Evolutionary conservation across 2,329 filamentous ascomycete genomes (phyloP), one percentile per base, ranked within the genome.

Genomic region (Diplodia sapinea): DNA sequence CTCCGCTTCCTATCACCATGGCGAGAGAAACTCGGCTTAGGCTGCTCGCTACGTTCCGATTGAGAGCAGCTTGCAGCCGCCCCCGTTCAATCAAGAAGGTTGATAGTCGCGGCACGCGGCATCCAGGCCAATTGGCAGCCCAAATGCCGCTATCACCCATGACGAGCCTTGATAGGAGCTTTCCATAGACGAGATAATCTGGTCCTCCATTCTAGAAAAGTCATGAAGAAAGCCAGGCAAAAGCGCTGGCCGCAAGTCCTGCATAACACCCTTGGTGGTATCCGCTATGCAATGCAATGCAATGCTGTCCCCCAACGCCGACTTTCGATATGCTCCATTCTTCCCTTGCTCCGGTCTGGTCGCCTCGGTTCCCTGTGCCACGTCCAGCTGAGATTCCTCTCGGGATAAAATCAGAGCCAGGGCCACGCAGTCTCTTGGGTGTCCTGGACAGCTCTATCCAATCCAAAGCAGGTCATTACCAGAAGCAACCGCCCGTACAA

Each of bases 241-340:
- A 65, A 65, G 62, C 62, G 33, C 49, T 40, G 62, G 62, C 62
- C 13, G 33, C 12, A 56, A 65, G 47, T 43, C 62, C 51, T 55
- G 62, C 62, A 54, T 55, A 55, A 65, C 62, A 65, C 33, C 56
- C 55, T 54, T 52, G 43, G 49, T 61, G 65, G 55, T 67, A 67
- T 67, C 65, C 55, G 65, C 65, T 67, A 54, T 67, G 65, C 55
- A 67, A 67, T 67, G 65, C 65, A 59, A 61, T 62, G 65, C 65
- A 67, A 67, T 67, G 65, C 65, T 62, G 56, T 52, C 65, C 55
- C 65, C 26, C 17, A 67, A 67, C 55, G 65, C 65, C 65, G 49
- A 49, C 47, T 47, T 20, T 61, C 49, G 31, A 67, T 62, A 67
- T 67, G 65, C 65, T 51, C 54, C 47, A n/a, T 51, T 38, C 64